Evolutionary conservation across 768 basidiomycete genomes (phyloP), one percentile per base, ranked within the genome.

Genomic region (Suillus hirtellus): DNA sequence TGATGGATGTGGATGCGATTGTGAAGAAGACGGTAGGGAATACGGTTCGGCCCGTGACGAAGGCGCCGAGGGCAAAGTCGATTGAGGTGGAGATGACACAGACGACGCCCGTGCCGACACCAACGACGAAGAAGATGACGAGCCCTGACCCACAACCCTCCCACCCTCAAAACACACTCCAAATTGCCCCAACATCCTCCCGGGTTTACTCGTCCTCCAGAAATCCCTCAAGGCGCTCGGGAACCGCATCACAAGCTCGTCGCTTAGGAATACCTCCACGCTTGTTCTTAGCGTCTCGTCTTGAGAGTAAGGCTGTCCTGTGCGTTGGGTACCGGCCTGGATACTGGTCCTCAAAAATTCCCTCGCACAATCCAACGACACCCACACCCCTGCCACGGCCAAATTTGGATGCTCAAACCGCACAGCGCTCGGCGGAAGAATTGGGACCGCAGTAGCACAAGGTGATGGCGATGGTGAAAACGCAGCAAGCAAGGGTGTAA

Each of bases 331-430:
- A 34, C 14, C 34, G 0, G 34, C 17, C 8, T 50, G 59, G 24
- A 53, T 6, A 14, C 46, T n/a, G 5, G 31, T 21, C 31, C 60
- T 60, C 5, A 63, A 17, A 67, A 85, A 84, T 65, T 82, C 79
- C 49, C 78, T 80, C 38, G 84, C 82, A 64, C 84, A 79, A 35
- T 74, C 67, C 35, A 91, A 80, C n/a, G 90, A 86, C 0, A 86
- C 86, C 90, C 90, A 92, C 1, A 83, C 84, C 3, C 90, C 90
- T 38, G 77, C 77, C 14, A 91, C 80, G 31, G 77, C 72, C 12
- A 80, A 72, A 15, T 84, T 85, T 7, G 87, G 84, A 63, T 82
- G 82, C 11, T 76, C 77, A 6, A 91, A 79, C 4, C 79, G 73
- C 9, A 81, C 80, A 19, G 84, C 60, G 83, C 82, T 9, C 77